phyloP scores from a whole-genome alignment of 177 flowering plant species.

The Telopea speciosissima region DNA sequence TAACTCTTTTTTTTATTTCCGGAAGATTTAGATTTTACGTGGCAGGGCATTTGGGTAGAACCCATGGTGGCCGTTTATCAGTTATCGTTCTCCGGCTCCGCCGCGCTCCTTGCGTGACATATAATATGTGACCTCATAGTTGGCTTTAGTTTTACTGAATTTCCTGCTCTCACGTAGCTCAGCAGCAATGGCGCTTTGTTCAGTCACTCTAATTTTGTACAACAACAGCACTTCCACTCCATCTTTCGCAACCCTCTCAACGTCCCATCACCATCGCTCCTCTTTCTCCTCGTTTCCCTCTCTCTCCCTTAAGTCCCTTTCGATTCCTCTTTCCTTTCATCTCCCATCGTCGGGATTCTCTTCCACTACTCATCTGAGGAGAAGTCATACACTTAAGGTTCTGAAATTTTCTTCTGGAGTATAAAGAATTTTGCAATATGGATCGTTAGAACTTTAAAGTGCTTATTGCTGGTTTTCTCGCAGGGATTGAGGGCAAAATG shows the following conservation, averaged over 20 bases:
- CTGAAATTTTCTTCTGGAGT: neutral
- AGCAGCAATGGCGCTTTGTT: constrained; percentile 24
- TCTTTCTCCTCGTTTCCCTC: constrained; percentile 23
- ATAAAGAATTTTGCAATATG: too few species aligned
- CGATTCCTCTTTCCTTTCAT: constrained; percentile 15
- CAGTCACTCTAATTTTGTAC: constrained; percentile 24
- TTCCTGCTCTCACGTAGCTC: neutral
- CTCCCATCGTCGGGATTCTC: neutral
- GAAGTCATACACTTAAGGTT: constrained; percentile 30
- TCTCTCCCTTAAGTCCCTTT: constrained; percentile 13
- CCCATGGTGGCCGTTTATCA: constrained; percentile 18
- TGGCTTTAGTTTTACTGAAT: neutral
- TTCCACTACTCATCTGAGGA: constrained; percentile 13
- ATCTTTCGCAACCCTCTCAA: constrained; percentile 14
- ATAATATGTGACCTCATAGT: neutral
- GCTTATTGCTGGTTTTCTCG: neutral
- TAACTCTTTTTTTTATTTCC: too few species aligned
- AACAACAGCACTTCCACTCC: constrained; percentile 25
- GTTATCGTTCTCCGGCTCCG: constrained; percentile 16
- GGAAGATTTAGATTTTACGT: too few species aligned
- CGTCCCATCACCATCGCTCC: constrained; percentile 13
- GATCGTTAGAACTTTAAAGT: neutral
- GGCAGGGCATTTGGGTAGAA: neutral
- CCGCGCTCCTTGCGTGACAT: neutral
- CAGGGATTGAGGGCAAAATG: constrained; percentile 44